Conservation (phyloP, 495 filamentous ascomycete species). For the Jackrogersella minutella region DNA sequence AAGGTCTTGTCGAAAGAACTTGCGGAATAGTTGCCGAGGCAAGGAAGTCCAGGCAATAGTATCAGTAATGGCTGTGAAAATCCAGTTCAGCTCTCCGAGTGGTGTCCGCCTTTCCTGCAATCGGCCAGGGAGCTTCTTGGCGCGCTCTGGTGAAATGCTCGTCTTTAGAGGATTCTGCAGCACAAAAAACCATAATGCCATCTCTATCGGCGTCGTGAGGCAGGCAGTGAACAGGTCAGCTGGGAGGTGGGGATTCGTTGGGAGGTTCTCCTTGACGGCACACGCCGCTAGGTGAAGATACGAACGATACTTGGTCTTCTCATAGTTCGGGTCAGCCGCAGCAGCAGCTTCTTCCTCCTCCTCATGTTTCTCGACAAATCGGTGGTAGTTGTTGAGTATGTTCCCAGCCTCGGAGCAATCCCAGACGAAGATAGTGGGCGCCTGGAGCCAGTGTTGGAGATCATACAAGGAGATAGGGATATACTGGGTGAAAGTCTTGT, state of each 20-base stretch:
- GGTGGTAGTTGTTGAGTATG: conserved; percentile 92
- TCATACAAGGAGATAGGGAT: conserved; percentile 97
- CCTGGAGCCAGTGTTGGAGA: conserved; percentile 93
- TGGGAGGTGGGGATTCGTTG: conserved; percentile 94
- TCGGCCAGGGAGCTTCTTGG: conserved; percentile 80
- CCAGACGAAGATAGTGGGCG: conserved; percentile 95
- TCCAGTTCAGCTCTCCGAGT: conserved; percentile 97
- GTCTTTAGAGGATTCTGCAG: conserved; percentile 87
- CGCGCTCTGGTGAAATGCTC: conserved; percentile 77
- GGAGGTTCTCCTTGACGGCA: conserved; percentile 85
- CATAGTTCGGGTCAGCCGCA: conserved; percentile 75
- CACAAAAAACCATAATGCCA: conserved; percentile 93
- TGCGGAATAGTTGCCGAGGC: conserved; percentile 88
- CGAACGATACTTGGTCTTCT: conserved; percentile 68
- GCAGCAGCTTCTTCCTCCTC: conserved; percentile 78
- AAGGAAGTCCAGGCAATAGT: conserved; percentile 98
- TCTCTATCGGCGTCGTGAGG: conserved; percentile 95
- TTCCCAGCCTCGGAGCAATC: conserved; percentile 96
- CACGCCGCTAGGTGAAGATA: conserved; percentile 94
- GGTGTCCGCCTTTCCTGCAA: conserved; percentile 94
- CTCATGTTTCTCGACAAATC: conserved; percentile 93
- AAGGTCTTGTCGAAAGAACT: conserved; percentile 96
- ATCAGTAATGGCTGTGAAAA: conserved; percentile 98
- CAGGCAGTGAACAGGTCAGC: conserved; percentile 97
- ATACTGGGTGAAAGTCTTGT: conserved; percentile 98